These are phyloP conservation scores for Fusarium sp. DNA, from an alignment of 2,329 filamentous ascomycete species.

Conservation along the genomic window DNA sequence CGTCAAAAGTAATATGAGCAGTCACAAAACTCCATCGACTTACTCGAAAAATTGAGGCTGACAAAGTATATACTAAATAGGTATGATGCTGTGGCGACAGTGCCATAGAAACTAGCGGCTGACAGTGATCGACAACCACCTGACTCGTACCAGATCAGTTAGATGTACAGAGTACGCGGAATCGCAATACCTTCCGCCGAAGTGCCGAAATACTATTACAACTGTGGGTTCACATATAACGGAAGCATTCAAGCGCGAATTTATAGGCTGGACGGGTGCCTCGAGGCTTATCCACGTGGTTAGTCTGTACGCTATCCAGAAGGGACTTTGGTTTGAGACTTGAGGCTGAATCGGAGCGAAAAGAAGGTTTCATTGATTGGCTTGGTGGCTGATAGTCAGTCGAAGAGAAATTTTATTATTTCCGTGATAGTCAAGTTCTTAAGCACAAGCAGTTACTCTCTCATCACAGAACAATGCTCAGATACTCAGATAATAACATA, in stretches of 20 bases:
- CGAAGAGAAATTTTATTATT: background rate
- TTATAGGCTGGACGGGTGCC: background rate
- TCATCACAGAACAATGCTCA: background rate
- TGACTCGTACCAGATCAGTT: background rate
- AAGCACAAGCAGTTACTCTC: background rate
- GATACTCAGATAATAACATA: background rate
- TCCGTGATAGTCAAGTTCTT: background rate
- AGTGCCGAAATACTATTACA: background rate
- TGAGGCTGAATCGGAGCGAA: background rate
- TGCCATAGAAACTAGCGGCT: background rate
- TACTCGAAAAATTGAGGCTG: constrained; percentile 6
- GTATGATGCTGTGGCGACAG: background rate
- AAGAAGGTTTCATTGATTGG: background rate
- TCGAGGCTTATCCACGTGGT: background rate
- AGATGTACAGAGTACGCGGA: background rate
- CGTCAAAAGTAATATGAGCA: background rate
- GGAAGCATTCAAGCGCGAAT: background rate
- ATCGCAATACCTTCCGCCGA: background rate
- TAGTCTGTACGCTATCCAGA: background rate
- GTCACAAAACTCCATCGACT: background rate
- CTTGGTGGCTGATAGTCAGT: background rate
- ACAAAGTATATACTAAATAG: background rate
- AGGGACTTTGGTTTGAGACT: background rate
- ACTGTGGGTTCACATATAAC: background rate
- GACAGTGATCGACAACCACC: background rate